These are phyloP conservation scores for Catunica adiposa DNA, from an alignment of 2,329 filamentous ascomycete genomes.

Conservation along the genomic window DNA sequence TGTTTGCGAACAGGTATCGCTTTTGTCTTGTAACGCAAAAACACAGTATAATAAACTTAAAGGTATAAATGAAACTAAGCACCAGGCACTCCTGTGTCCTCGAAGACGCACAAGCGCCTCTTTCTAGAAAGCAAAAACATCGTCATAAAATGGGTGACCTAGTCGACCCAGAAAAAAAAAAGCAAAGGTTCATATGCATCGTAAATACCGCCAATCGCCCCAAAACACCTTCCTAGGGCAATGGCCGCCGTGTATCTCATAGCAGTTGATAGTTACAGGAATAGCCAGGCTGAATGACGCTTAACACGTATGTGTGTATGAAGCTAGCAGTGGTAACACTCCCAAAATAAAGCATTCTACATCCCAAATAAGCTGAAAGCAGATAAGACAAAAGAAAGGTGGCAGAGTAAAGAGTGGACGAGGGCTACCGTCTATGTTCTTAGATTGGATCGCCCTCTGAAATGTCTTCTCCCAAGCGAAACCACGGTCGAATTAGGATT, in stretches of 20 bases:
- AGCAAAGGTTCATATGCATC: not conserved
- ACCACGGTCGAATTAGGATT: slow-evolving; percentile 21
- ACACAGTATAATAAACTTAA: not conserved
- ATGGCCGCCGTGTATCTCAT: too few species aligned
- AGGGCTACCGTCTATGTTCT: not conserved
- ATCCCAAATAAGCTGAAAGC: not conserved
- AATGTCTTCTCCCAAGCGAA: not conserved
- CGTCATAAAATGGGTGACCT: not conserved
- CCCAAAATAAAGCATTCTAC: not conserved
- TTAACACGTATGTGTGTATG: not conserved
- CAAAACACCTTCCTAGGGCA: too few species aligned
- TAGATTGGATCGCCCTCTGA: not conserved
- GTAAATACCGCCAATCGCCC: not conserved
- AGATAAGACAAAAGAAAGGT: not conserved
- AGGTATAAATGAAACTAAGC: not conserved
- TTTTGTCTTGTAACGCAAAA: not conserved
- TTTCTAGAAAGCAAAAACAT: not conserved
- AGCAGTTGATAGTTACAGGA: not conserved
- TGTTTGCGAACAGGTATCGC: not conserved
- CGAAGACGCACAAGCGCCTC: not conserved
- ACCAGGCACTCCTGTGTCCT: not conserved
- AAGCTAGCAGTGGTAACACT: not conserved
- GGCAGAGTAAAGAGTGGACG: not conserved
- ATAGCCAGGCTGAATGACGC: not conserved
- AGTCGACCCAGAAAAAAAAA: not conserved